Base-by-base conservation (phyloP, 306 rosid genomes). In the Medicago lupulina region DNA sequence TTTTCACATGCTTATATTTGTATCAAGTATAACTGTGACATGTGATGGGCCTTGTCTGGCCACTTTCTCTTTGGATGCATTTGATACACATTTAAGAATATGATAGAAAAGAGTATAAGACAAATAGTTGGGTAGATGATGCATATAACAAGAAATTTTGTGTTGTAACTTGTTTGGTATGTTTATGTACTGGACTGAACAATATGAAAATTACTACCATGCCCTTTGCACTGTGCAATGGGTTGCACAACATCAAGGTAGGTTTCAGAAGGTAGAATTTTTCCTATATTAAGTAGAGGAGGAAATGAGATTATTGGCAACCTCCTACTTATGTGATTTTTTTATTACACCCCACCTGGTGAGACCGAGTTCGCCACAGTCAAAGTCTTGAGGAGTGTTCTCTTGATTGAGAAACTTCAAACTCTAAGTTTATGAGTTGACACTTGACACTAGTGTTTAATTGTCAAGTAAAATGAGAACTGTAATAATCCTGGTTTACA, bases 401-500 rank as follows among this genome's bases (percentile, higher is more conserved):
- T 23, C 38, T 58, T 23, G 64, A 58, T 9, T 13, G 64, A 58
- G 64, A 58, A 36, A 63, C 47, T 14, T 36, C 38, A 16, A 9
- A 34, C 68, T n/a, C 43, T 41, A 28, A 18, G 67, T 31, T 14
- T 28, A 9, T 62, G 63, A 57, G 38, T 34, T 34, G 38, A 34
- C n/a, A n/a, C n/a, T n/a, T n/a, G n/a, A n/a, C 38, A 34, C 38
- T 34, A 34, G 38, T 2, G 38, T 34, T 34, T 34, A 34, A 34
- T 34, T 31, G 21, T 57, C 63, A 57, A 57, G n/a, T 57, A 57
- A 57, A 57, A 10, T n/a, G 21, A 8, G 46, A 36, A 15, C 8
- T 63, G 46, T 63, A 36, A 31, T 36, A 31, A 36, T 39, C 69
- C 69, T 63, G 69, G 47, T 63, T 36, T 36, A 63, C 25, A n/a